Percentiles rank a stretch among this genome's conserved stretches.
phyloP scores from a whole-genome alignment of 2,329 filamentous ascomycete species.

The Aspergillus udagawae region DNA sequence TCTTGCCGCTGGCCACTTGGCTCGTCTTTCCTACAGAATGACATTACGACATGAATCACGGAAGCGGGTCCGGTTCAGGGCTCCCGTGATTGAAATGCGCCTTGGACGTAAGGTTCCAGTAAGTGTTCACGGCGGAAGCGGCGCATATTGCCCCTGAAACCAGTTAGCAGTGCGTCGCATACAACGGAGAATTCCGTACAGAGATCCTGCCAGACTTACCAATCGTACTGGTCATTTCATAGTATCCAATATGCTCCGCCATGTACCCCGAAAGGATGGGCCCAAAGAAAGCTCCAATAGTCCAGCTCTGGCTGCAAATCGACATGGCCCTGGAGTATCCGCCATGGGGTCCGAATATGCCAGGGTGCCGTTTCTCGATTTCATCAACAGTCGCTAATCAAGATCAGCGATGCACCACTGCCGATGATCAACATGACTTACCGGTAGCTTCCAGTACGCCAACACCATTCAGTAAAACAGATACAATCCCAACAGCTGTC shows the following conservation, averaged over 20 bases:
- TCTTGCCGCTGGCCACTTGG: no score
- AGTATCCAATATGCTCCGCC: slow-evolving; percentile 18
- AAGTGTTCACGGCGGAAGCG: slow-evolving; percentile 8
- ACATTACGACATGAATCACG: background rate
- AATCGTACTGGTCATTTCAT: slow-evolving; percentile 17
- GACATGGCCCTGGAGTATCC: slow-evolving; percentile 23
- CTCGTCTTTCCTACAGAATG: background rate
- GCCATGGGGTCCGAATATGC: slow-evolving; percentile 24
- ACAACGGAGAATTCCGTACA: background rate
- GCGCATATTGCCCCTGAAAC: slow-evolving; percentile 14
- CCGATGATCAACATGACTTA: slow-evolving; percentile 10
- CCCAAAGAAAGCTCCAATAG: slow-evolving; percentile 19
- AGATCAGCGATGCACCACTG: background rate
- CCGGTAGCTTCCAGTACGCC: slow-evolving; percentile 27
- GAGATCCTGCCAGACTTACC: slow-evolving; percentile 9
- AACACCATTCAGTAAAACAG: slow-evolving; percentile 23
- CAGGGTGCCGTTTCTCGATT: slow-evolving; percentile 16
- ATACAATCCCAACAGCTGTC: slow-evolving; percentile 18
- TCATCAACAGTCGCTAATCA: slow-evolving; percentile 18
- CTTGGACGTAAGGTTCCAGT: background rate
- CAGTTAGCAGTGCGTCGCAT: background rate
- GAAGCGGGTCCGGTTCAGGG: slow-evolving; percentile 3
- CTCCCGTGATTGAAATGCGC: background rate
- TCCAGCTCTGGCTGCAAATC: slow-evolving; percentile 23
- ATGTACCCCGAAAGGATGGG: slow-evolving; percentile 19